Base-by-base conservation (phyloP, 306 rosid genomes). In the Lagenaria siceraria region DNA sequence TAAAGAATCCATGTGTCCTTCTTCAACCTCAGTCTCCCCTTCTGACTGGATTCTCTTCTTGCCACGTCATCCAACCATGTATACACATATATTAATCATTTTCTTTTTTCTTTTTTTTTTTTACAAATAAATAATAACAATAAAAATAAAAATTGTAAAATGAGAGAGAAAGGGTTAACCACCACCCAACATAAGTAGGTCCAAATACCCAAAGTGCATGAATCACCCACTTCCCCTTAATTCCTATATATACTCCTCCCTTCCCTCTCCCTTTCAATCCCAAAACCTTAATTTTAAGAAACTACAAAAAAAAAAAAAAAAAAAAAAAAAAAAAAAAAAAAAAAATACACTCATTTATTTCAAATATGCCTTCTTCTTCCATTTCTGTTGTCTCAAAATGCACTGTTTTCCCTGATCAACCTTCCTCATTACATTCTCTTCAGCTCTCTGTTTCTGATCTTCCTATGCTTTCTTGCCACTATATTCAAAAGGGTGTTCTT, bases 391-490 rank as follows among this genome's bases (percentile, higher is more conserved):
- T 68, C 54, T 51, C 76, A 7, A 65, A 66, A 78, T 78, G 13
- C 51, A 35, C 65, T 25, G 15, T 78, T 52, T 52, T 64, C 17
- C 81, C 81, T 0, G 27, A 64, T 15, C 63, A 52, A 25, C 73
- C 73, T 1, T 78, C 81, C 76, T 4, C 52, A 0, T 8, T 22
- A 36, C 4, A 52, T 4, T 65, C 81, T 13, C 81, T 78, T 48
- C 68, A 78, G 27, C 81, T 78, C 76, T 78, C 81, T 38, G 81
- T 78, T 43, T 78, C 81, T n/a, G 81, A 78, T 61, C 62, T 78
- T 33, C 81, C 81, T 1, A 78, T 78, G 81, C 76, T 78, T 8
- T 78, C 81, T 29, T 78, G 81, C 35, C 81, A 78, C 53, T 78
- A 78, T 10, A 78, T 78, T 33, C 81, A 78, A 25, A 78, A 78